phyloP scores from a whole-genome alignment of 1,284 basidiomycete genomes.

The Rhodotorula glutinis region DNA sequence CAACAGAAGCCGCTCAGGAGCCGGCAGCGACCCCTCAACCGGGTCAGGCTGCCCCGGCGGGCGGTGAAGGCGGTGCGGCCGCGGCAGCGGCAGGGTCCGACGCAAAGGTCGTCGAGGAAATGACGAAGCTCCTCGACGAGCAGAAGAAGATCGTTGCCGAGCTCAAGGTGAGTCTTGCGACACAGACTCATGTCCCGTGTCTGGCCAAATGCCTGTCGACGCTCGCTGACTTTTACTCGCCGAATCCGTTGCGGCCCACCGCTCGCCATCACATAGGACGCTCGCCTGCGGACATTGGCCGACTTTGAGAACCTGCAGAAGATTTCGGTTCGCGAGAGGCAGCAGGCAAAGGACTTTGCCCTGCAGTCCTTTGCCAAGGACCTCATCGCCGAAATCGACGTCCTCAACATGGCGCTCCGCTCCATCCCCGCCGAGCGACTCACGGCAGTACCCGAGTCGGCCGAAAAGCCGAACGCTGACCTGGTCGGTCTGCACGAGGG shows the following conservation, averaged over 20 bases:
- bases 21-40: not conserved
- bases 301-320: constrained; percentile 94
- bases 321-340: constrained; percentile 83
- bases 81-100: not conserved
- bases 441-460: constrained; percentile 43
- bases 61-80: constrained; percentile 2
- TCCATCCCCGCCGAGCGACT: constrained; percentile 66
- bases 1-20: not conserved
- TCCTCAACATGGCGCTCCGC: constrained; percentile 77
- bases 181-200: too few relatives aligned
- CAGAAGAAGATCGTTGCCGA: constrained; percentile 38
- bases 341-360: constrained; percentile 87
- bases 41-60: not conserved
- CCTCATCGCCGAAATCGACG: constrained; percentile 87
- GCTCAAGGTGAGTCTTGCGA: constrained; percentile 38
- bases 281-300: constrained; percentile 54
- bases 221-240: too few relatives aligned
- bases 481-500: constrained; percentile 75
- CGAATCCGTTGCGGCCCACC: too few relatives aligned
- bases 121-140: constrained; percentile 26
- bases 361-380: constrained; percentile 86
- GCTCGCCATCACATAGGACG: constrained; percentile 32
- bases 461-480: constrained; percentile 54
- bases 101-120: constrained; percentile 8
- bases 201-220: too few relatives aligned